Evolutionary conservation across 768 basidiomycete genomes (phyloP).

Genomic region (Daedalea quercina): DNA sequence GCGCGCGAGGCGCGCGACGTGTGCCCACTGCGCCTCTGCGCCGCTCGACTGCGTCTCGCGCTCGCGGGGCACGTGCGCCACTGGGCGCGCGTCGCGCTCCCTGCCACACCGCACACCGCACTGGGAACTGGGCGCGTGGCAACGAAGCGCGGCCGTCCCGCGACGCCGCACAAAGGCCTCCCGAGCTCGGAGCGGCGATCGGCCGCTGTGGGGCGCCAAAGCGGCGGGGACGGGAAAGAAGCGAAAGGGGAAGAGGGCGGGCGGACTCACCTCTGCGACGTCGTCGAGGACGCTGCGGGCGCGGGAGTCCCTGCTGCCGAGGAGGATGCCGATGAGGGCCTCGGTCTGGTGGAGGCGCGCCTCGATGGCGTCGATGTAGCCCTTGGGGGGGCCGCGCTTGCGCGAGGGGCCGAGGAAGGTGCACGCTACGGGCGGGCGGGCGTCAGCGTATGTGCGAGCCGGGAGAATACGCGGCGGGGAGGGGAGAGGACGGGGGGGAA

Average conservation of each 20-base stretch:
- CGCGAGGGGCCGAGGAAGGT: conserved; percentile 76
- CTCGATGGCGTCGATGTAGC: conserved; percentile 93
- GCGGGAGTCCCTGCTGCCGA: conserved; percentile 37
- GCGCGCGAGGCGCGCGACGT: no score
- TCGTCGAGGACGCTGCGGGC: conserved; percentile 35
- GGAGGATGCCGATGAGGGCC: conserved; percentile 77
- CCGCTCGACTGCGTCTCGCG: no score
- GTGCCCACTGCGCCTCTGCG: no score
- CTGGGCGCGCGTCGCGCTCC: no score
- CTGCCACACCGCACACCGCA: no score
- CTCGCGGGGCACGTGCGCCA: no score
- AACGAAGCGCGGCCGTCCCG: no score
- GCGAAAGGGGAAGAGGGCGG: no score
- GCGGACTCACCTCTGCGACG: conserved; percentile 26
- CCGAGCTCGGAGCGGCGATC: background rate
- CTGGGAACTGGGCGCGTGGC: no score
- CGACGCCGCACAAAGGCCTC: no score
- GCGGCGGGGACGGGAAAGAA: background rate
- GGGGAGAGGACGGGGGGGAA: conserved; percentile 7
- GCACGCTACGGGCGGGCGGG: conserved; percentile 40
- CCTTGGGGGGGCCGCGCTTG: conserved; percentile 85
- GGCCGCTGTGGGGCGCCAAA: background rate
- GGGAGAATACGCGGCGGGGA: conserved; percentile 3
- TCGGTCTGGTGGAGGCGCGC: conserved; percentile 88
- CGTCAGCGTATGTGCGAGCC: background rate